Percentiles rank a stretch among this genome's conserved stretches.
These are phyloP conservation scores for Lepidium sativum DNA, from an alignment of 345 rosid genomes.

Conservation along the genomic window DNA sequence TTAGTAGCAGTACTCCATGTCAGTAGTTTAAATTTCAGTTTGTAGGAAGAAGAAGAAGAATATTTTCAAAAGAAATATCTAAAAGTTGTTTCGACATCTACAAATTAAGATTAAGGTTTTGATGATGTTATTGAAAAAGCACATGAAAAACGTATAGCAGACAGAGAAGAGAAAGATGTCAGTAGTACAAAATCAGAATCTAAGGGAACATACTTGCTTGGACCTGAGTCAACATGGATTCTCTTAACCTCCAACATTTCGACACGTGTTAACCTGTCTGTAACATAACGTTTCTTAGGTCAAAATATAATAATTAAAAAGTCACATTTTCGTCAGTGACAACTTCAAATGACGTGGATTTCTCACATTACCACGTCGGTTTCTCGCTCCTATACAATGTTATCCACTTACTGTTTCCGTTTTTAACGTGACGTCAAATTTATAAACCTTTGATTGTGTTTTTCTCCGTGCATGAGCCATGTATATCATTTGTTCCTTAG, in stretches of 20 bases:
- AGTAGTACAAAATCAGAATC: constrained; percentile 1
- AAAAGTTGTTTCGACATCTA: no score
- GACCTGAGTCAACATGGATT: constrained; percentile 32
- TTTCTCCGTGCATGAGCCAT: background rate
- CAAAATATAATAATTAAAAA: background rate
- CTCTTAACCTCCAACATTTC: background rate
- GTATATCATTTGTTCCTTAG: background rate
- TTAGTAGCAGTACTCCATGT: no score
- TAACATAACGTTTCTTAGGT: background rate
- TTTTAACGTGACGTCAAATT: background rate
- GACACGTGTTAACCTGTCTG: constrained; percentile 28
- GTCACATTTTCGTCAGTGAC: background rate
- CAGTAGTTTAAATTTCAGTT: no score
- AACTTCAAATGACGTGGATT: constrained; percentile 15
- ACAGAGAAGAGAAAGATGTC: no score
- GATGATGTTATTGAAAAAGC: no score
- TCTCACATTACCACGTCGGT: no score
- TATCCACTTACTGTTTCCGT: constrained; percentile 14
- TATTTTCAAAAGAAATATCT: no score
- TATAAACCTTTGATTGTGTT: background rate
- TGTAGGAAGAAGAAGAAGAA: no score
- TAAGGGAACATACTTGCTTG: constrained; percentile 14
- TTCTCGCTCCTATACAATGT: no score
- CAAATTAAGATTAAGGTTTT: no score
- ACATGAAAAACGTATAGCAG: background rate